Base-by-base conservation (phyloP, 192 early-diverging fungal species). In the Coemansia nantahalensis region DNA sequence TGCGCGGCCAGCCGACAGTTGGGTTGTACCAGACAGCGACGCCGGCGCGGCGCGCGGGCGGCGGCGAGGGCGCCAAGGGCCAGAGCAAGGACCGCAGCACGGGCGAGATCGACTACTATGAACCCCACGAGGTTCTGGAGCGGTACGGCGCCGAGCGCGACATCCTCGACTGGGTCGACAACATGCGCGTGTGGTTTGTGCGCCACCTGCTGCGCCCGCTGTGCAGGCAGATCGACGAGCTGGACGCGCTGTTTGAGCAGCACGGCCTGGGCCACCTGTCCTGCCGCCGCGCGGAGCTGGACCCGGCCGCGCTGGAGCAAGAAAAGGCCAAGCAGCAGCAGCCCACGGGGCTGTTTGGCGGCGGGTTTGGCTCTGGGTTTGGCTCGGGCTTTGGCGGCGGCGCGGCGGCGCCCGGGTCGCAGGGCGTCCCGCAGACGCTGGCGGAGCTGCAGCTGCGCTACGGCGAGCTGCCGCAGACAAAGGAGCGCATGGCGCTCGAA, bases 401-500 rank as follows among this genome's bases (percentile, higher is more conserved):
- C n/a, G n/a, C n/a, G n/a, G n/a, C n/a, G n/a, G 38, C 45, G 1
- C 26, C 34, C 8, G 61, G 37, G 11, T 18, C 51, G 17, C 58
- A 57, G 30, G 34, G 42, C 17, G 40, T 48, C 5, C 75, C 75
- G 2, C 68, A 72, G 52, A 66, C 43, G 14, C 47, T 78, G 35
- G 63, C 38, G 5, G 76, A 78, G n/a, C 61, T 78, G 38, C 39
- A 56, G 21, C 21, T 49, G 39, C 54, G 37, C 6, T 78, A 64
- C 38, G 68, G 56, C n/a, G 56, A 57, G 8, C 35, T 68, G 11
- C 64, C 68, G 13, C 67, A 69, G 38, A 59, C 60, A 19, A 69
- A 74, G 56, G 66, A 69, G 56, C 77, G 77, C 31, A 62, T 79
- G 59, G 62, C 66, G 21, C 53, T 79, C 51, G 77, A 79, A 41